A percentile compares a stretch with the other conserved stretches of the same genome.
Conservation (phyloP, 2,329 filamentous ascomycete species). For the Ceratocystis cacaofunesta region DNA sequence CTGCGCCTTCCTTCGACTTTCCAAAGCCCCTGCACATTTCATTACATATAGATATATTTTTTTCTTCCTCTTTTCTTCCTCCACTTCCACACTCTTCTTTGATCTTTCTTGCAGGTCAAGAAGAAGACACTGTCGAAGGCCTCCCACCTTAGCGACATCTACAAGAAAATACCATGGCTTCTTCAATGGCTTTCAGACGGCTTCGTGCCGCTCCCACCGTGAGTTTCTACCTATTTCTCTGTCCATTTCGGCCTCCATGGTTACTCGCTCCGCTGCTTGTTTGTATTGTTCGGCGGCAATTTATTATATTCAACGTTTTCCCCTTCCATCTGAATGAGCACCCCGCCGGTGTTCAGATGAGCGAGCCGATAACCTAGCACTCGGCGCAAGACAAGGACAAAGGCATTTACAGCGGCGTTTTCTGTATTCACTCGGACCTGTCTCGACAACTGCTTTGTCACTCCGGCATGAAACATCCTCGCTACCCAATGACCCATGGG, state of each 20-base stretch:
- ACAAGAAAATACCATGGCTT: slow-evolving; percentile 33
- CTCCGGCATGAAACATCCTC: not conserved
- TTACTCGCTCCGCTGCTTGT: slow-evolving; percentile 6
- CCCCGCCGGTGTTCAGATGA: not conserved
- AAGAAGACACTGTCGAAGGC: slow-evolving; percentile 1
- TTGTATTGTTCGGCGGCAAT: not conserved
- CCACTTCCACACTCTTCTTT: not conserved
- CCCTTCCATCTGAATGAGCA: not conserved
- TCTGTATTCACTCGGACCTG: not conserved
- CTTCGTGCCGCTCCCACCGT: slow-evolving; percentile 42
- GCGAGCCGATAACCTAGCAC: not conserved
- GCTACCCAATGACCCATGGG: not conserved
- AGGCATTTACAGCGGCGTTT: not conserved
- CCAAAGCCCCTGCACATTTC: slow-evolving; percentile 7
- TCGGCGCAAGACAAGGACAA: not conserved
- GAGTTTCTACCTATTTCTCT: slow-evolving; percentile 24
- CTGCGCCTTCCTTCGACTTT: slow-evolving; percentile 9
- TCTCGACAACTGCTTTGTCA: not conserved
- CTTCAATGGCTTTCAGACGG: slow-evolving; percentile 50
- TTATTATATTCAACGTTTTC: not conserved
- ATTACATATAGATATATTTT: slow-evolving; percentile 7
- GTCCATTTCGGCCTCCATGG: slow-evolving; percentile 18
- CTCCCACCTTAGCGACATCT: not conserved
- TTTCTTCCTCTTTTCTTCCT: slow-evolving; percentile 6
- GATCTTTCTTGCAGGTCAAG: slow-evolving; percentile 1